Percentiles rank a stretch among this genome's conserved stretches.
Conservation (phyloP, 1,139 yeast species). For the Hyphopichia wangnamkhiaoensis region DNA sequence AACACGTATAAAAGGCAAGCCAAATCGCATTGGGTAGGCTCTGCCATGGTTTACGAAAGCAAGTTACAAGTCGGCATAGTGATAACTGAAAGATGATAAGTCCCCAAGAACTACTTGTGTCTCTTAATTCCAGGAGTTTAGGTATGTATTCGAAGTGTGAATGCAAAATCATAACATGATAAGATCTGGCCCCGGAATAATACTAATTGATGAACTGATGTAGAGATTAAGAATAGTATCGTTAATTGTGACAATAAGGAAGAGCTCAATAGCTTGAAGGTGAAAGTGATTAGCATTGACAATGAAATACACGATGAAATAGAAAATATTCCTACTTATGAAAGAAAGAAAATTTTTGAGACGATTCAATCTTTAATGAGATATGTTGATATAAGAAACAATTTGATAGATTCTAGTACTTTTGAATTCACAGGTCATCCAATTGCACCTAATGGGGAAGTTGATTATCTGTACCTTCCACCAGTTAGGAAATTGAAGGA, state of each 20-base stretch:
- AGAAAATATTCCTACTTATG: constrained; percentile 13
- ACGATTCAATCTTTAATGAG: constrained; percentile 17
- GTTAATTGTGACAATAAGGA: constrained; percentile 4
- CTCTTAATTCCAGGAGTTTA: constrained; percentile 2
- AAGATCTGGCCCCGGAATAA: too few species aligned
- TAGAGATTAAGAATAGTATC: constrained; percentile 5
- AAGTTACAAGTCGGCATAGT: background rate
- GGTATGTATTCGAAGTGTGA: constrained; percentile 2
- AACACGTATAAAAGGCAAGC: background rate
- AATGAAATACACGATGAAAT: constrained; percentile 3
- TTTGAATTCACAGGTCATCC: constrained; percentile 33
- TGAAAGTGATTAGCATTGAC: constrained; percentile 4
- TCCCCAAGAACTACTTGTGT: constrained; percentile 2
- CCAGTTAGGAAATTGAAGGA: background rate
- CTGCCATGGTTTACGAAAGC: too few species aligned
- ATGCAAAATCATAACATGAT: too few species aligned
- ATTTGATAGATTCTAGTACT: constrained; percentile 14
- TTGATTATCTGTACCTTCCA: constrained; percentile 3
- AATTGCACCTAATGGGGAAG: constrained; percentile 9
- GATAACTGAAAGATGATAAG: background rate
- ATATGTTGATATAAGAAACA: constrained; percentile 18
- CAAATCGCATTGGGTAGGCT: too few species aligned
- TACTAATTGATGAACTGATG: too few species aligned
- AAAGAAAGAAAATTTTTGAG: constrained; percentile 16
- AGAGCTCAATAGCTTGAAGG: constrained; percentile 5